Percentiles rank a stretch among this genome's conserved stretches.
Evolutionary conservation across 2,329 filamentous ascomycete genomes (phyloP).

Genomic region (Beauveria sp.): DNA sequence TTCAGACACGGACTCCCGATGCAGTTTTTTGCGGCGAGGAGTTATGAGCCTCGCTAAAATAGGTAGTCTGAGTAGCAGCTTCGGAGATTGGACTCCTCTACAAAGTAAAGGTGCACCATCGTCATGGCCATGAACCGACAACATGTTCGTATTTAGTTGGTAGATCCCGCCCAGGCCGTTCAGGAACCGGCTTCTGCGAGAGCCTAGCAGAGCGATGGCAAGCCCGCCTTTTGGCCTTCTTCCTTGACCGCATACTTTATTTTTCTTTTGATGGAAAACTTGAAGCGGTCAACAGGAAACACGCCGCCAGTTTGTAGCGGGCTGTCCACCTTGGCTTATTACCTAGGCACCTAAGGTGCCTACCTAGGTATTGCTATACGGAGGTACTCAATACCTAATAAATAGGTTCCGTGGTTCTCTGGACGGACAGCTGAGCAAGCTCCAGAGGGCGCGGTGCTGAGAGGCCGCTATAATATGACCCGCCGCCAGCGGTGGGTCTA

Average conservation of each 20-base stretch:
- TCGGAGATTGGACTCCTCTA: not conserved
- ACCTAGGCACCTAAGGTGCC: not conserved
- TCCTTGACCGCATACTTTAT: conserved; percentile 2
- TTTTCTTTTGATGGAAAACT: not conserved
- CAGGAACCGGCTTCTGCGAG: not conserved
- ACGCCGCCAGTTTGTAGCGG: not conserved
- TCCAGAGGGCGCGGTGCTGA: conserved; percentile 1
- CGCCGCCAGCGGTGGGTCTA: conserved; percentile 6
- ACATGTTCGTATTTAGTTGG: not conserved
- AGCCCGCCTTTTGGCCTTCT: not conserved
- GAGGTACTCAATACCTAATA: too few species aligned
- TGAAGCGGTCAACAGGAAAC: conserved; percentile 5
- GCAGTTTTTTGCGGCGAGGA: not conserved
- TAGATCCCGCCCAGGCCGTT: not conserved
- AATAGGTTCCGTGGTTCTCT: not conserved
- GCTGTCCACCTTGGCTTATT: not conserved
- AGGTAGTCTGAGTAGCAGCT: too few species aligned
- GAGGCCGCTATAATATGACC: conserved; percentile 1
- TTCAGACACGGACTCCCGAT: not conserved
- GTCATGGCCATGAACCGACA: not conserved
- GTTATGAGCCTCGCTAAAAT: not conserved
- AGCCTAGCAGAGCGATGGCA: not conserved
- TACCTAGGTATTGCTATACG: not conserved
- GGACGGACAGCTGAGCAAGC: not conserved
- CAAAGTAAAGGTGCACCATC: not conserved